phyloP scores from a whole-genome alignment of 108 stramenopile genomes.

The Epipyxis sp. region DNA sequence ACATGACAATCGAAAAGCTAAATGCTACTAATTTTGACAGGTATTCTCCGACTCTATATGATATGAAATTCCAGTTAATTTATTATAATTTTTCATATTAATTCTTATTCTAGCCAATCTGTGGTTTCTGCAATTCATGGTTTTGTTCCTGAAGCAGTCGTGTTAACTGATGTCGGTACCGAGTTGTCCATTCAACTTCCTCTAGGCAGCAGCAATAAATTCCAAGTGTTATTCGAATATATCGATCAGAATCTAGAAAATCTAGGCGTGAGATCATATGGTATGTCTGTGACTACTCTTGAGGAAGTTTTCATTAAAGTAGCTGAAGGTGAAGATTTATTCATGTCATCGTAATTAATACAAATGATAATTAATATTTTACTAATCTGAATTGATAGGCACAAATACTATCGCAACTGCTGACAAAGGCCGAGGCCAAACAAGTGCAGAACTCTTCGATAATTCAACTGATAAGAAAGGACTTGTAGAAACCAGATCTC shows the following conservation, averaged over 20 bases:
- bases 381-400: too few relatives aligned
- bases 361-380: too few relatives aligned
- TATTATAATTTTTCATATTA: too few relatives aligned
- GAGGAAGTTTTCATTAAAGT: slow-evolving; percentile 51
- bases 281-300: slow-evolving; percentile 49
- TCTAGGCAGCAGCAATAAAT: neutral
- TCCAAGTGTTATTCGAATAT: neutral
- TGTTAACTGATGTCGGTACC: neutral
- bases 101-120: too few relatives aligned
- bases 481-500: too few relatives aligned
- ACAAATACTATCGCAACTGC: too few relatives aligned
- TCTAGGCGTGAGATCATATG: slow-evolving; percentile 38
- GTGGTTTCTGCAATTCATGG: neutral
- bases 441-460: too few relatives aligned
- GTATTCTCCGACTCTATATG: too few relatives aligned
- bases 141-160: neutral
- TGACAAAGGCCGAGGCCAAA: too few relatives aligned
- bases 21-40: too few relatives aligned
- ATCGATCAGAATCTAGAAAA: neutral
- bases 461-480: too few relatives aligned
- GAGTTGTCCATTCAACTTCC: slow-evolving; percentile 16
- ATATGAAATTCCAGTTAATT: neutral
- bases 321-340: neutral
- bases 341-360: too few relatives aligned
- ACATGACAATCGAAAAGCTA: slow-evolving; percentile 44